Evolutionary conservation across 352 stramenopile genomes (phyloP).

Genomic region (Globisporangium irregulare): DNA sequence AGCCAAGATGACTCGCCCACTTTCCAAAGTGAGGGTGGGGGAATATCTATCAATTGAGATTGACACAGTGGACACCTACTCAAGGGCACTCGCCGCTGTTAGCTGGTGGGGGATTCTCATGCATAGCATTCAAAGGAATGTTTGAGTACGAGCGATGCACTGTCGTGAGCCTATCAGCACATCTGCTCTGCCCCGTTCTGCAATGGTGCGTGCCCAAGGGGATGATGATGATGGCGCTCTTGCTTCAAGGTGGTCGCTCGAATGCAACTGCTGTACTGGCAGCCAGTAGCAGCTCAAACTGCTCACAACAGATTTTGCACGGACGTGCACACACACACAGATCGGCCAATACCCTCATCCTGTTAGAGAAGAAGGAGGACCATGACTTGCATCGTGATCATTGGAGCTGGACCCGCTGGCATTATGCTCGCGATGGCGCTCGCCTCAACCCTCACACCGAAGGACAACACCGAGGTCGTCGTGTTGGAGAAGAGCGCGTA

Average conservation of each 20-base stretch:
- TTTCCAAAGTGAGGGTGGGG: background rate
- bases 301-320: background rate
- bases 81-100: background rate
- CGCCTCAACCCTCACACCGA: slow-evolving; percentile 29
- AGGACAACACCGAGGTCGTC: slow-evolving; percentile 45
- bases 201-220: no score
- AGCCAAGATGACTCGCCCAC: background rate
- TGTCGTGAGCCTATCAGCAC: no score
- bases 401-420: slow-evolving; percentile 54
- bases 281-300: no score
- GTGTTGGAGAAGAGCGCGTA: slow-evolving; percentile 55
- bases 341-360: background rate
- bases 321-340: background rate
- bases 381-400: slow-evolving; percentile 42
- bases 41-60: background rate
- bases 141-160: no score
- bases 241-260: no score
- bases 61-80: background rate
- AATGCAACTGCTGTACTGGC: no score
- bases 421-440: slow-evolving; percentile 42
- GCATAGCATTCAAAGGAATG: no score
- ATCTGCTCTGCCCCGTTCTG: no score
- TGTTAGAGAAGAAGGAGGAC: no score
- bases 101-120: no score
- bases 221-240: no score